phyloP scores from a whole-genome alignment of 495 filamentous ascomycete species.

The Neurospora sp. region DNA sequence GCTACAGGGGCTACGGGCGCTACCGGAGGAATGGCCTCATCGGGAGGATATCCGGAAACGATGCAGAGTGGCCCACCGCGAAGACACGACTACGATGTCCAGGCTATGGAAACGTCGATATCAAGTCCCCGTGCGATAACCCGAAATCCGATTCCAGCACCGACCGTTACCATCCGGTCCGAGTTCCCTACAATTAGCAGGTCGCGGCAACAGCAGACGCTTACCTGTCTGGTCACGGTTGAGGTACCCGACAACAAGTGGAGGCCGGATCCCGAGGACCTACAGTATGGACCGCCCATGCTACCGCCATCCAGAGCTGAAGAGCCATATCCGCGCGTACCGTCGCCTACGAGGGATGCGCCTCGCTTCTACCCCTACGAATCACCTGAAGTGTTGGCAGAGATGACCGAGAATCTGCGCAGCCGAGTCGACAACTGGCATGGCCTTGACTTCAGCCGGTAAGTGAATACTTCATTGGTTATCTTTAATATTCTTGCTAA shows the following conservation, averaged over 20 bases:
- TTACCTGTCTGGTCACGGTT: conserved; percentile 90
- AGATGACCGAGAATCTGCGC: conserved; percentile 79
- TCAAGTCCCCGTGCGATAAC: conserved; percentile 60
- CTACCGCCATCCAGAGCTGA: conserved; percentile 31
- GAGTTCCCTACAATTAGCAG: conserved; percentile 92
- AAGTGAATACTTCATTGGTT: conserved; percentile 12
- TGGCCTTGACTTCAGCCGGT: conserved; percentile 89
- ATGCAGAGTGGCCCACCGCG: conserved; percentile 47
- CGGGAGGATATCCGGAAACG: conserved; percentile 65
- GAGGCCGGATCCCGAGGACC: conserved; percentile 75
- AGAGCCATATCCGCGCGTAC: conserved; percentile 32
- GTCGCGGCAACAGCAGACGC: conserved; percentile 86
- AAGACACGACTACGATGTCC: conserved; percentile 90
- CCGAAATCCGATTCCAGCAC: conserved; percentile 88
- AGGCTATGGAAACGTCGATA: conserved; percentile 87
- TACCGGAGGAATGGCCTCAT: conserved; percentile 50
- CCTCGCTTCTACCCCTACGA: conserved; percentile 51
- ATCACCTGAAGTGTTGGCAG: conserved; percentile 60
- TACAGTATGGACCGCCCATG: conserved; percentile 55
- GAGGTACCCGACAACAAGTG: conserved; percentile 92
- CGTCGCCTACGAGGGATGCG: conserved; percentile 41
- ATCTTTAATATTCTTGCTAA: conserved; percentile 2
- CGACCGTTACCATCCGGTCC: conserved; percentile 83
- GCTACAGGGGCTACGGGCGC: conserved; percentile 34
- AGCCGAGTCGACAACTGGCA: conserved; percentile 96